Base-by-base conservation (phyloP, 352 stramenopile genomes). In the Globisporangium barbulae region DNA sequence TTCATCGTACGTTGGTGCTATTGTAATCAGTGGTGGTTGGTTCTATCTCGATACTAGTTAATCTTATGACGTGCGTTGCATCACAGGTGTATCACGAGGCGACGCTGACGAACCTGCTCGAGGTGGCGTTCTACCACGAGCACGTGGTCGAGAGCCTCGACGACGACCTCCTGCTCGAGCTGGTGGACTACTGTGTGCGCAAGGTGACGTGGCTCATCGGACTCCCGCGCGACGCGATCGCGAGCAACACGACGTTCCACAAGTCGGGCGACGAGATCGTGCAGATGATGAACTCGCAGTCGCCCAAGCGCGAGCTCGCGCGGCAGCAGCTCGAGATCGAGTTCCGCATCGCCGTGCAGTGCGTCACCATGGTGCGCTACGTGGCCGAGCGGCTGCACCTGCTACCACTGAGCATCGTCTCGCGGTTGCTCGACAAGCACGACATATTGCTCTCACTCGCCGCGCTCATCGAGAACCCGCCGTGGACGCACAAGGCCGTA, bases 371-470 rank as follows among this genome's bases (percentile, higher is more conserved):
- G 13, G 65, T 97, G 50, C 85, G 93, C 10, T 98, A 94, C 66
- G 68, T 99, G 17, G 84, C 85, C 22, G 93, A 99, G 71, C 84
- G 96, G 48, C 70, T 97, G 31, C 73, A 96, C 28, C 33, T 89
- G 19, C 72, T 99, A 9, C 79, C 95, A 19, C 65, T 98, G 17
- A 88, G 79, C 65, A 76, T 97, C 22, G 77, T 98, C 13, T 92
- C 86, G 12, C 88, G 97, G 21, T 72, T 99, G 22, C 63, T 98
- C n/a, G 93, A 99, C 65, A 98, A 92, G n/a, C 96, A 99, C 67
- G 96, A 99, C 69, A 83, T 96, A 52, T 80, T 98, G 13, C 74
- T 98, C 15, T 87, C 93, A 8, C 81, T 99, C 21, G 84, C 97
- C 3, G 83, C 82, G 33, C 81, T 99, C 10, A 85, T 99, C 15